A percentile compares a stretch with the other conserved stretches of the same genome.
Evolutionary conservation across 2,329 filamentous ascomycete genomes (phyloP).

Genomic region (Calonectria multiphialidica): DNA sequence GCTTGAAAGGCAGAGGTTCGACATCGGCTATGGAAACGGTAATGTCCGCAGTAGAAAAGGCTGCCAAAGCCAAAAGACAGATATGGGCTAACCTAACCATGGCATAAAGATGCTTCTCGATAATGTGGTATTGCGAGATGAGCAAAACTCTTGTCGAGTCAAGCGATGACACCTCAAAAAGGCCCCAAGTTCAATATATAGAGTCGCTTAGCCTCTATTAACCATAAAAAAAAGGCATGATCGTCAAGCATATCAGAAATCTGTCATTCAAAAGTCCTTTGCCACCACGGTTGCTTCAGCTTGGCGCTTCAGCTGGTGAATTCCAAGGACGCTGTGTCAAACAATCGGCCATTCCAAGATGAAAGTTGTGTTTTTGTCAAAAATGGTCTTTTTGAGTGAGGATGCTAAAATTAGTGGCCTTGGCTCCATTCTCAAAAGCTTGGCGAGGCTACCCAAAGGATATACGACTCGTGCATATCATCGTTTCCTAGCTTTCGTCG

Average conservation of each 20-base stretch:
- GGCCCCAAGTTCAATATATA: background rate
- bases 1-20: conserved; percentile 41
- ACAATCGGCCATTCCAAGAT: background rate
- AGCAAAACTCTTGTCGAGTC: background rate
- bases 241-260: background rate
- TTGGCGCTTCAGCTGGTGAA: background rate
- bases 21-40: conserved; percentile 44
- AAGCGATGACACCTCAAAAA: background rate
- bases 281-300: background rate
- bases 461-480: background rate
- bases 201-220: background rate
- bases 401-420: conserved; percentile 16
- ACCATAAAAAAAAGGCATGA: background rate
- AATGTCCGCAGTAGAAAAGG: conserved; percentile 37
- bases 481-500: background rate
- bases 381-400: background rate
- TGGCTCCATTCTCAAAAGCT: background rate
- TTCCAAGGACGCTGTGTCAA: conserved; percentile 19
- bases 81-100: conserved; percentile 24
- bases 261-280: background rate
- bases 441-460: background rate
- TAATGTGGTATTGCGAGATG: background rate
- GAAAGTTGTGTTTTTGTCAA: background rate
- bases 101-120: background rate
- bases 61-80: conserved; percentile 29